Evolutionary conservation across 2,329 filamentous ascomycete species (phyloP).

Genomic region (Davidsoniella australis): DNA sequence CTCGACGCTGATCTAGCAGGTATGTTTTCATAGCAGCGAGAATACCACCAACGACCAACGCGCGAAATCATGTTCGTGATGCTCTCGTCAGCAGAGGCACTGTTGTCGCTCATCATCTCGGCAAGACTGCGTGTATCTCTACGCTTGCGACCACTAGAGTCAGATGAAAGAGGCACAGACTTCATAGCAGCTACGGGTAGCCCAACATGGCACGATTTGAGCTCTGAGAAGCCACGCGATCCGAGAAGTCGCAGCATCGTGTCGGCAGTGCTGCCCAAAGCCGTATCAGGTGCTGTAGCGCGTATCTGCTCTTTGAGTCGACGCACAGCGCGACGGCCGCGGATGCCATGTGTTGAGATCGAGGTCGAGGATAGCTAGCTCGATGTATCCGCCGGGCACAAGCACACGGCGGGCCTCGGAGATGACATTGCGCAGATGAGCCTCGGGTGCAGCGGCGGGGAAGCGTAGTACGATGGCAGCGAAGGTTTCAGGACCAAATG

Average conservation of each 20-base stretch:
- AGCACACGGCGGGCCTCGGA: slow-evolving; percentile 62
- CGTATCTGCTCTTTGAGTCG: slow-evolving; percentile 56
- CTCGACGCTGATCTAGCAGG: slow-evolving; percentile 22
- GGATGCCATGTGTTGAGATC: slow-evolving; percentile 66
- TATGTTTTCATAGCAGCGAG: slow-evolving; percentile 64
- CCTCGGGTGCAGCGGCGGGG: slow-evolving; percentile 49
- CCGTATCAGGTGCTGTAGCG: slow-evolving; percentile 39
- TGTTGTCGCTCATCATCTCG: slow-evolving; percentile 56
- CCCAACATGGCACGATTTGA: slow-evolving; percentile 62
- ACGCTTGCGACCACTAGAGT: slow-evolving; percentile 24
- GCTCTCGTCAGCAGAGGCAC: slow-evolving; percentile 57
- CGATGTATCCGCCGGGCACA: slow-evolving; percentile 62
- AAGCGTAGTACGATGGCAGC: slow-evolving; percentile 63
- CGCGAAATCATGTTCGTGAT: slow-evolving; percentile 86
- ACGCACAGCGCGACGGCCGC: slow-evolving; percentile 50
- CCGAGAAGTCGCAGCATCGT: slow-evolving; percentile 50
- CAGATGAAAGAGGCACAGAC: background rate
- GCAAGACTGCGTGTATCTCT: slow-evolving; percentile 38
- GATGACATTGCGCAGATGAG: slow-evolving; percentile 52
- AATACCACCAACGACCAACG: slow-evolving; percentile 95
- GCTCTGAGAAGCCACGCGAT: slow-evolving; percentile 49
- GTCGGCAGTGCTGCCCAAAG: slow-evolving; percentile 42
- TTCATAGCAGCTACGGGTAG: slow-evolving; percentile 46
- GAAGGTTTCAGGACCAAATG: slow-evolving; percentile 62
- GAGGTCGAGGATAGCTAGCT: slow-evolving; percentile 60